These are phyloP conservation scores for Colletotrichum sp. DNA, from an alignment of 2,329 filamentous ascomycete genomes.

Conservation along the genomic window DNA sequence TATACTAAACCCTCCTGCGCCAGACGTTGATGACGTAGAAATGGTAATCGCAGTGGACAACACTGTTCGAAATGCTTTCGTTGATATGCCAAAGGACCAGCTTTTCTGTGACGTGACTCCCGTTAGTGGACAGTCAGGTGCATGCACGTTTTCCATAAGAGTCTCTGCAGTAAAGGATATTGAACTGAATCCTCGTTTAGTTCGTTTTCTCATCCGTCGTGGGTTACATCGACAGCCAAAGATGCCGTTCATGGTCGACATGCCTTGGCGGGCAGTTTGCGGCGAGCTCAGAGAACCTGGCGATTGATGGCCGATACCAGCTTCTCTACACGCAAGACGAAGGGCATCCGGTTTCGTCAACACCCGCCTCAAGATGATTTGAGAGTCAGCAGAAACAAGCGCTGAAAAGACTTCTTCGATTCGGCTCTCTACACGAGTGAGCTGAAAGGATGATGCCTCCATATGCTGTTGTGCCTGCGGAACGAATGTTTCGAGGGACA, in stretches of 20 bases:
- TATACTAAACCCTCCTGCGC: neutral
- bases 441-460: accelerated
- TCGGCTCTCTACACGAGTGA: too few relatives aligned
- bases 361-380: too few relatives aligned
- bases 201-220: neutral
- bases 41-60: accelerated
- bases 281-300: accelerated
- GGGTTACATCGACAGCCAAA: neutral
- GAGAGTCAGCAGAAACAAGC: accelerated
- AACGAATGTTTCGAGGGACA: accelerated
- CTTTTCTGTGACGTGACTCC: neutral
- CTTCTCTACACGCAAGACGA: too few relatives aligned
- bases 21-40: neutral
- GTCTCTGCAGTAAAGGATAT: accelerated
- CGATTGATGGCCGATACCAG: accelerated
- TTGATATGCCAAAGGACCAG: neutral
- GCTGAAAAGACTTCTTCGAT: too few relatives aligned
- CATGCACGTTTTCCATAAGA: neutral
- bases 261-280: accelerated
- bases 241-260: accelerated
- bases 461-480: too few relatives aligned
- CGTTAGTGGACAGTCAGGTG: neutral
- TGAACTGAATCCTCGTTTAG: neutral
- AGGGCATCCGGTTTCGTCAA: too few relatives aligned
- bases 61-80: neutral